Percentiles rank a stretch among this genome's conserved stretches.
Evolutionary conservation across 495 filamentous ascomycete genomes (phyloP).

Genomic region (Neurospora sp.): DNA sequence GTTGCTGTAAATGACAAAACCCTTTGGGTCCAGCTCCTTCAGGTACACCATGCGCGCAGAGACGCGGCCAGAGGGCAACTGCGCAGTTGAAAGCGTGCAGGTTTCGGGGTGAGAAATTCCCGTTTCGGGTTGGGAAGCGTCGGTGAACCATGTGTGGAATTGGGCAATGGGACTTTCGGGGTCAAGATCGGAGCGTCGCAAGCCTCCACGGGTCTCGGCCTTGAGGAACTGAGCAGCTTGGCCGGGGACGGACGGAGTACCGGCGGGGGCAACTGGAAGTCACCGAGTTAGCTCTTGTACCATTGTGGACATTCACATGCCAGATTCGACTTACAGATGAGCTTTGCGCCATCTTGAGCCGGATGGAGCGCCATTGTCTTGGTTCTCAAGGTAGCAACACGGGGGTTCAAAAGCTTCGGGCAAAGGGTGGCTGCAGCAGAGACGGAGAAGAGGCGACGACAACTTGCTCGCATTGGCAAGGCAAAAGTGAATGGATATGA

Average conservation of each 20-base stretch:
- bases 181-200: slow-evolving; percentile 44
- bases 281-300: slow-evolving; percentile 30
- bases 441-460: slow-evolving; percentile 1
- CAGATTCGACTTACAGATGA: slow-evolving; percentile 37
- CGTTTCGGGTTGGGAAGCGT: slow-evolving; percentile 43
- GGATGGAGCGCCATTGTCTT: slow-evolving; percentile 40
- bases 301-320: neutral
- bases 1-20: slow-evolving; percentile 91
- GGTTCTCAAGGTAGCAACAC: neutral
- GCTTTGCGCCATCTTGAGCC: slow-evolving; percentile 29
- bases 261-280: slow-evolving; percentile 33
- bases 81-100: slow-evolving; percentile 70
- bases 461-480: neutral
- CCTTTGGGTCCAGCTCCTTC: slow-evolving; percentile 68
- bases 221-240: slow-evolving; percentile 56
- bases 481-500: neutral
- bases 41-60: slow-evolving; percentile 83
- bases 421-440: neutral
- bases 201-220: slow-evolving; percentile 27
- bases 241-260: slow-evolving; percentile 21
- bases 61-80: slow-evolving; percentile 75
- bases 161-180: slow-evolving; percentile 55
- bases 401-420: neutral
- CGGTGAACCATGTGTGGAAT: slow-evolving; percentile 79
- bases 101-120: slow-evolving; percentile 65